These are phyloP conservation scores for Lentinula novae-zelandiae DNA, from an alignment of 1,284 basidiomycete species.

Conservation along the genomic window DNA sequence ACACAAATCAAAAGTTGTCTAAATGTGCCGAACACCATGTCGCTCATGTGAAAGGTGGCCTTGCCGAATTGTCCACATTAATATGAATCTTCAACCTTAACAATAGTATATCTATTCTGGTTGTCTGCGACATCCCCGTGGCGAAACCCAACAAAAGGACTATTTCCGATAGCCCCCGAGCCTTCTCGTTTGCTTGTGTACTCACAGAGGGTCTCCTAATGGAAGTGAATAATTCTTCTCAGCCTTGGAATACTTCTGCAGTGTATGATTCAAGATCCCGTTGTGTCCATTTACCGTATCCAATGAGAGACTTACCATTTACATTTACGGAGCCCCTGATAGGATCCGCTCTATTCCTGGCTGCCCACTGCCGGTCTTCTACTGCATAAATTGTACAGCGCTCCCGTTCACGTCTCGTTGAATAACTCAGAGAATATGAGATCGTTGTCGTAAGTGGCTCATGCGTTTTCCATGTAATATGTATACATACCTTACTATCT, in stretches of 20 bases:
- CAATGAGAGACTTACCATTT: background rate
- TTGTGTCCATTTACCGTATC: background rate
- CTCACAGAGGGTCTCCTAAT: background rate
- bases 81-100: background rate
- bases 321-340: slow-evolving; percentile 1
- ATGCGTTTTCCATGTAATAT: background rate
- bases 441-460: background rate
- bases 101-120: background rate
- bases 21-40: background rate
- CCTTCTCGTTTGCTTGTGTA: background rate
- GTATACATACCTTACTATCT: background rate
- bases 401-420: background rate
- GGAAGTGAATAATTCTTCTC: background rate
- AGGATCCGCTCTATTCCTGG: slow-evolving; percentile 2
- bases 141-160: too few species aligned
- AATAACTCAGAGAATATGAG: background rate
- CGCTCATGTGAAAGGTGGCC: background rate
- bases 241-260: background rate
- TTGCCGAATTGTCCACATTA: background rate
- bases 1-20: slow-evolving; percentile 60
- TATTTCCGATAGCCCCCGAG: background rate
- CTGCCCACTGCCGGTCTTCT: too few species aligned
- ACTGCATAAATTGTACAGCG: too few species aligned
- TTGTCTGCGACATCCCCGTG: background rate
- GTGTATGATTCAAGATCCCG: background rate